Evolutionary conservation across 768 basidiomycete genomes (phyloP), one percentile per base, ranked within the genome.

Genomic region (Hygrocybe punicea): DNA sequence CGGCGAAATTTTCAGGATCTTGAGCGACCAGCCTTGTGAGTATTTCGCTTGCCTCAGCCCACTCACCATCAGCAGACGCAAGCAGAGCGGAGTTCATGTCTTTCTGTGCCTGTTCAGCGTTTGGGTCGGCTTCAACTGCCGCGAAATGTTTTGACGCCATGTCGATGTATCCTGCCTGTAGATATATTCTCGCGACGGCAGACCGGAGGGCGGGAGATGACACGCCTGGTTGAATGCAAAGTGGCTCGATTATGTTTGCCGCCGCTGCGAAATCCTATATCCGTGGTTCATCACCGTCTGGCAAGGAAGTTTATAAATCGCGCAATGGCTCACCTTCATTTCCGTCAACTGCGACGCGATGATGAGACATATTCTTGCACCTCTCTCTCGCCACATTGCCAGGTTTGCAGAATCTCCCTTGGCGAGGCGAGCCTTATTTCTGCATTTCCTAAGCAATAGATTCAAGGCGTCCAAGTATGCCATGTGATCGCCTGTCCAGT

Each of bases 381-480:
- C 84, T 55, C 91, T 82, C 69, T 93, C 91, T 58, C 84, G 84
- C 91, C 91, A 93, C 89, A 92, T 91, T 51, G 78, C 76, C 17
- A 77, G 68, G 33, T 73, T 62, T 8, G 65, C 67, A 6, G 66
- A 51, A 56, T 81, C 79, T n/a, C 61, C 63, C 21, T 65, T 65
- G 1, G 74, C 75, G 34, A 71, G 69, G 35, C 80, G 72, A 19
- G 81, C 78, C 59, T 78, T 81, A 14, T 58, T 61, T 60, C 83
- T 83, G 67, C 90, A 91, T 59, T 79, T 82, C 47, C 65, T 71
- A 52, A 93, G 71, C 57, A 93, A 71, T n/a, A 69, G 81, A 57
- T 75, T 76, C 21, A 93, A 77, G 25, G 84, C 83, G 67, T 93
- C 91, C 56, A 92, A 76, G 69, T 93, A 89, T 2, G 84, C 86